Evolutionary conservation across 352 stramenopile species (phyloP).

Genomic region (Phytophthora foliorum): DNA sequence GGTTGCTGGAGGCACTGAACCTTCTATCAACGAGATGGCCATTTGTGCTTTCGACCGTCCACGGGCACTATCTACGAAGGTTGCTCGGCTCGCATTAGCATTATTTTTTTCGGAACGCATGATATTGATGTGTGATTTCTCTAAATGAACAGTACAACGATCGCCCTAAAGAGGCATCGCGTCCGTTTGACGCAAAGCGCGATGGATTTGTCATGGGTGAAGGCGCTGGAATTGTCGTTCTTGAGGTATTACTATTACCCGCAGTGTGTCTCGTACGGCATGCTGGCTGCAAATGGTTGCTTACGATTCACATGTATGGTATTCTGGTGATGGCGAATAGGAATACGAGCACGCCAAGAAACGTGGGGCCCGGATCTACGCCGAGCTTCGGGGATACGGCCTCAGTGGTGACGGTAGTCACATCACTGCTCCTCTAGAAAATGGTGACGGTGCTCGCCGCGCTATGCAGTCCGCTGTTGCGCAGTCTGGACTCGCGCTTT

Average conservation of each 20-base stretch:
- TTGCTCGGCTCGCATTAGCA: constrained; percentile 15
- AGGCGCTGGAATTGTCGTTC: constrained; percentile 73
- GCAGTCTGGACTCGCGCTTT: constrained; percentile 74
- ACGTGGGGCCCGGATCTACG: constrained; percentile 95
- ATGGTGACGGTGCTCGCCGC: constrained; percentile 69
- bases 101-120: no score
- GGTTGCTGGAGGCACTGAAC: constrained; percentile 96
- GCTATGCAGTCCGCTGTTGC: constrained; percentile 94
- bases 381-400: constrained; percentile 96
- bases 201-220: constrained; percentile 98
- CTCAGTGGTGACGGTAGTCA: constrained; percentile 97
- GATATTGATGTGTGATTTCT: no score
- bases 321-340: constrained; percentile 23
- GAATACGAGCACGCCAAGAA: constrained; percentile 94
- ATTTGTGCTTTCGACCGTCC: constrained; percentile 96
- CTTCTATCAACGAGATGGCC: constrained; percentile 94
- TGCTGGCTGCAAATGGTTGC: background rate
- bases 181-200: constrained; percentile 96
- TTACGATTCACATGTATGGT: background rate
- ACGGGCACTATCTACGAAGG: constrained; percentile 95
- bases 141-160: constrained; percentile 92
- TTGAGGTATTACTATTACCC: constrained; percentile 46
- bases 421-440: constrained; percentile 79
- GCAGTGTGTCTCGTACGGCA: no score
- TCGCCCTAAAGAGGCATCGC: constrained; percentile 84